These are phyloP conservation scores for Apiotrichum gamsii DNA, from an alignment of 1,284 basidiomycete species.

Conservation along the genomic window DNA sequence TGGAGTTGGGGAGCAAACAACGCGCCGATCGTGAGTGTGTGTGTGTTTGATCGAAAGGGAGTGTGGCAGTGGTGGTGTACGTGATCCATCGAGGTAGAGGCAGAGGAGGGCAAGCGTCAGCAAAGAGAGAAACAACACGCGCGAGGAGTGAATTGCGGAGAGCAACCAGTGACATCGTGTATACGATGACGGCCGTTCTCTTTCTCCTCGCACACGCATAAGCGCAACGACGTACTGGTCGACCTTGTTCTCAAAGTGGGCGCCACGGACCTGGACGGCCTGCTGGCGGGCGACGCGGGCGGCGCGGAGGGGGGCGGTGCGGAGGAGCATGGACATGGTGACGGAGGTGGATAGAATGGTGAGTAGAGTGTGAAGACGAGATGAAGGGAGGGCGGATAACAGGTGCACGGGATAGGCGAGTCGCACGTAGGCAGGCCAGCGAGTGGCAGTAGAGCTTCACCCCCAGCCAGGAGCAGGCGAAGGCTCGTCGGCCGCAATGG, in stretches of 20 bases:
- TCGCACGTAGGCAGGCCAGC: too few relatives aligned
- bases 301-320: slow-evolving; percentile 12
- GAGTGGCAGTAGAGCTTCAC: too few relatives aligned
- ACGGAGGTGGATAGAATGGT: slow-evolving; percentile 3
- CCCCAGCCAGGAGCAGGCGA: too few relatives aligned
- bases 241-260: slow-evolving; percentile 18
- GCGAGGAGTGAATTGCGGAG: too few relatives aligned
- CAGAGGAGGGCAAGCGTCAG: not conserved
- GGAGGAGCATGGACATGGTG: slow-evolving; percentile 16
- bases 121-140: too few relatives aligned
- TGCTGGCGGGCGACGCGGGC: slow-evolving; percentile 7
- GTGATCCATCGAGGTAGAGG: not conserved
- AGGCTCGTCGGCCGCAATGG: too few relatives aligned
- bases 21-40: too few relatives aligned
- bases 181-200: not conserved
- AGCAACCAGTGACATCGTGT: too few relatives aligned
- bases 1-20: not conserved
- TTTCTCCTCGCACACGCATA: not conserved
- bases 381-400: not conserved
- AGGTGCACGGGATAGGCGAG: too few relatives aligned
- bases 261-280: slow-evolving; percentile 11
- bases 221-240: slow-evolving; percentile 15
- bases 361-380: slow-evolving; percentile 1
- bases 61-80: too few relatives aligned
- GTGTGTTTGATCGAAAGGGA: too few relatives aligned